Base-by-base conservation (phyloP, 306 rosid species). In the Cajanus cajan region DNA sequence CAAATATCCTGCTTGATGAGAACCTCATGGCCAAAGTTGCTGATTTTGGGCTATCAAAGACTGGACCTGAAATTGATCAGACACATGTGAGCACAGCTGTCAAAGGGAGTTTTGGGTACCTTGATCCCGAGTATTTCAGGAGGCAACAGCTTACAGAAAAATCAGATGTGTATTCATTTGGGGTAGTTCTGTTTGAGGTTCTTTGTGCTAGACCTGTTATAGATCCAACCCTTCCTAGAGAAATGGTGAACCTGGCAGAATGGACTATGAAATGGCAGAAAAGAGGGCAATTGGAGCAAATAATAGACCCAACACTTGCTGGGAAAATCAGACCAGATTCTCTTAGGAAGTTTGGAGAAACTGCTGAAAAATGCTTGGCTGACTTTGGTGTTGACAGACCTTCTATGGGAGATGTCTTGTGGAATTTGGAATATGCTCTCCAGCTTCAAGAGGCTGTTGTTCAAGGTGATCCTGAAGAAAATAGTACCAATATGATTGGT, bases 251-350 rank as follows among this genome's bases (percentile, higher is more conserved):
- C 85, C 86, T 95, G 63, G 99, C 98, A 45, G 97, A 95, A 85
- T 95, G 99, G 99, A 87, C 93, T 48, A 90, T 95, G 96, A 90
- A 95, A 70, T 95, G 98, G 97, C 97, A 89, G 87, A 93, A 89
- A 78, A 90, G 21, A 63, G 96, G 99, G 73, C 97, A 91, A 77
- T 67, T 95, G 84, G 98, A 87, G 3, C 96, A 91, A 48, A 95
- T 95, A 41, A 88, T 95, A 41, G 99, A 95, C 39, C 80, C 90
- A 44, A 82, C 84, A 6, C 94, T 95, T 12, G 88, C 74, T 0
- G 98, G 98, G 25, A 91, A 91, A 86, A 83, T 95, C 44, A 87
- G 88, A 74, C 88, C 98, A 2, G 97, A 91, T 80, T 95, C 99
- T 77, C 94, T 95, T 1, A 77, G 96, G 74, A 95, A 95, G 85